A percentile compares a stretch with the other conserved stretches of the same genome.
phyloP scores from a whole-genome alignment of 1,284 basidiomycete species.

The Fomitopsis schrenkii region DNA sequence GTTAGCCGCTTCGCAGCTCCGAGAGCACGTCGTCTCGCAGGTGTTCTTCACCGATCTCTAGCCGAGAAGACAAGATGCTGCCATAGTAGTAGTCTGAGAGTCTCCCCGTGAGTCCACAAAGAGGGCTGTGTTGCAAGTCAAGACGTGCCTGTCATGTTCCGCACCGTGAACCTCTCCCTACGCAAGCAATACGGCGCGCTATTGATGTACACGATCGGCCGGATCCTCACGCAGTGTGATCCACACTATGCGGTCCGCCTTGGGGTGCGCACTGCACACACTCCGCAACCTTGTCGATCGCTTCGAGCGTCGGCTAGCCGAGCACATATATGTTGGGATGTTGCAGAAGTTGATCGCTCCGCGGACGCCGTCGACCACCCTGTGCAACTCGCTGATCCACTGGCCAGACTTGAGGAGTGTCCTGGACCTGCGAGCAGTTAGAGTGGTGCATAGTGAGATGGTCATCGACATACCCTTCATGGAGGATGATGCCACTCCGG shows the following conservation, averaged over 20 bases:
- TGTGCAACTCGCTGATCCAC: slow-evolving; percentile 74
- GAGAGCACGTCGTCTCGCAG: slow-evolving; percentile 86
- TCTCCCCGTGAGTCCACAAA: not conserved
- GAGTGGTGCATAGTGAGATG: not conserved
- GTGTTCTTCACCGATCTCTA: slow-evolving; percentile 90
- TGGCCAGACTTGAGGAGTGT: slow-evolving; percentile 89
- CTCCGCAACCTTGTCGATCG: slow-evolving; percentile 80
- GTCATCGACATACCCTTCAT: slow-evolving; percentile 63
- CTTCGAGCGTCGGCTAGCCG: slow-evolving; percentile 91
- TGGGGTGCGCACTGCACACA: slow-evolving; percentile 62
- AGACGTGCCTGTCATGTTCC: slow-evolving; percentile 78
- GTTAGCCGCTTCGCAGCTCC: no score
- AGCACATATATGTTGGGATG: slow-evolving; percentile 87
- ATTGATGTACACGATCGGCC: slow-evolving; percentile 93
- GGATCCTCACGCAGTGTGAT: slow-evolving; percentile 93
- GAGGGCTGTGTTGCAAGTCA: not conserved
- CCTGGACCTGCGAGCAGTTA: slow-evolving; percentile 32
- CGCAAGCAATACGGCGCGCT: slow-evolving; percentile 79
- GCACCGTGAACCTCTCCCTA: slow-evolving; percentile 74
- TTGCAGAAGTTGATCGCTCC: slow-evolving; percentile 96
- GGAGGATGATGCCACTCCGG: slow-evolving; percentile 89
- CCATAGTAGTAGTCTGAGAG: slow-evolving; percentile 86
- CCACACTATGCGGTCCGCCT: slow-evolving; percentile 75
- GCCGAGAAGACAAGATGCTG: slow-evolving; percentile 83
- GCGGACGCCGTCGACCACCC: slow-evolving; percentile 67